Percentiles rank a stretch among this genome's conserved stretches.
These are phyloP conservation scores for Coemansia linderi DNA, from an alignment of 371 early-diverging fungal species.

Conservation along the genomic window DNA sequence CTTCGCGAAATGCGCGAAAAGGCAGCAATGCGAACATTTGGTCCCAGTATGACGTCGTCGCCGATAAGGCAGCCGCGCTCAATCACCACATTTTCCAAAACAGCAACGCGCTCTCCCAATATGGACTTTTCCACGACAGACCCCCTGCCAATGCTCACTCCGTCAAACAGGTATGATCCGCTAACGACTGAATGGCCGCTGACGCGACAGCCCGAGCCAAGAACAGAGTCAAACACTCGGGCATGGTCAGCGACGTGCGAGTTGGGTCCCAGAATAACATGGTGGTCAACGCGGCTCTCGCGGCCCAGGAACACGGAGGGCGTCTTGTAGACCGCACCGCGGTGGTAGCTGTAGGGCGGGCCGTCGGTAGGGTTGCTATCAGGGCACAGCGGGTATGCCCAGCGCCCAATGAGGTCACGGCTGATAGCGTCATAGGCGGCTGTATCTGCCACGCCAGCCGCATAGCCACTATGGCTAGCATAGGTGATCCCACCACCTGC, in stretches of 20 bases:
- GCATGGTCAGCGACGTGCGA: constrained; percentile 77
- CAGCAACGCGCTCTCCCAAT: constrained; percentile 68
- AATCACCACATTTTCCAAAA: constrained; percentile 68
- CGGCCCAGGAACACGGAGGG: constrained; percentile 71
- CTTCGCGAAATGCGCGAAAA: constrained; percentile 68
- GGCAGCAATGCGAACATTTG: constrained; percentile 67
- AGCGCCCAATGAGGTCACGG: constrained; percentile 85
- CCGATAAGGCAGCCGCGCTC: constrained; percentile 70
- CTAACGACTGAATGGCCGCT: constrained; percentile 76
- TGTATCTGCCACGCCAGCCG: constrained; percentile 79
- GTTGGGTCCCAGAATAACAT: constrained; percentile 80
- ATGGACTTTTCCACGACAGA: constrained; percentile 70
- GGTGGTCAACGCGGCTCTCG: constrained; percentile 74
- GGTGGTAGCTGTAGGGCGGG: constrained; percentile 69
- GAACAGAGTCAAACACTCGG: constrained; percentile 70
- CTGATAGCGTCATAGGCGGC: constrained; percentile 84
- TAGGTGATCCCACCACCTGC: background rate
- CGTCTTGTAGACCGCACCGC: constrained; percentile 87
- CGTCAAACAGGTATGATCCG: constrained; percentile 85
- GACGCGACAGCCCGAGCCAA: constrained; percentile 83
- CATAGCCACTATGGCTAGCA: constrained; percentile 61
- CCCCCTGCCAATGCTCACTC: constrained; percentile 67
- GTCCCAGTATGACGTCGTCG: constrained; percentile 73
- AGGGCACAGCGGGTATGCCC: constrained; percentile 92
- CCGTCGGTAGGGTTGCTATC: constrained; percentile 77